phyloP scores from a whole-genome alignment of 257 asterid genomes.

The Solanum raphanifolium region DNA sequence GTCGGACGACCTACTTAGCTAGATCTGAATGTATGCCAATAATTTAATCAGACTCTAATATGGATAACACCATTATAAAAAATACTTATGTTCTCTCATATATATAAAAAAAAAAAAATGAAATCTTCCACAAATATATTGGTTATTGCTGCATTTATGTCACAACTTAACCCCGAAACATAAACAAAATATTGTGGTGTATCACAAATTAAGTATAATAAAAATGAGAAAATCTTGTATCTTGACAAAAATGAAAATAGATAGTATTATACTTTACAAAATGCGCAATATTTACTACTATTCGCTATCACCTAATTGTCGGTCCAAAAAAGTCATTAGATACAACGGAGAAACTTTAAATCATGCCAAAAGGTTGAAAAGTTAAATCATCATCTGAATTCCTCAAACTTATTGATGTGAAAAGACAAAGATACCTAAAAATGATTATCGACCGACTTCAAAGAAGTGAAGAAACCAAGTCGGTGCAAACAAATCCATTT shows the following conservation, averaged over 20 bases:
- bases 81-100: background rate
- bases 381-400: too few species aligned
- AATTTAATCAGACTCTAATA: background rate
- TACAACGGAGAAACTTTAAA: too few species aligned
- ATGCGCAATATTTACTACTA: background rate
- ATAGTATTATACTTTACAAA: background rate
- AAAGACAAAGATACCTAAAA: background rate
- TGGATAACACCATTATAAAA: background rate
- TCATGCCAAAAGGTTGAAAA: background rate
- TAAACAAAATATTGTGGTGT: too few species aligned
- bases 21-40: background rate
- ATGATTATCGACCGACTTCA: too few species aligned
- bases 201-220: background rate
- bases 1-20: too few species aligned
- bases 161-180: background rate
- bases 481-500: background rate
- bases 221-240: too few species aligned
- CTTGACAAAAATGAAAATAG: background rate
- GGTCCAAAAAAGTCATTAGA: too few species aligned
- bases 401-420: background rate
- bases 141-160: background rate
- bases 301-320: background rate
- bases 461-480: background rate
- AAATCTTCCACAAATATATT: background rate
- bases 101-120: background rate